Percentiles rank a stretch among this genome's conserved stretches.
Evolutionary conservation across 2,329 filamentous ascomycete species (phyloP).

Genomic region (Phyllosticta capitalensis): DNA sequence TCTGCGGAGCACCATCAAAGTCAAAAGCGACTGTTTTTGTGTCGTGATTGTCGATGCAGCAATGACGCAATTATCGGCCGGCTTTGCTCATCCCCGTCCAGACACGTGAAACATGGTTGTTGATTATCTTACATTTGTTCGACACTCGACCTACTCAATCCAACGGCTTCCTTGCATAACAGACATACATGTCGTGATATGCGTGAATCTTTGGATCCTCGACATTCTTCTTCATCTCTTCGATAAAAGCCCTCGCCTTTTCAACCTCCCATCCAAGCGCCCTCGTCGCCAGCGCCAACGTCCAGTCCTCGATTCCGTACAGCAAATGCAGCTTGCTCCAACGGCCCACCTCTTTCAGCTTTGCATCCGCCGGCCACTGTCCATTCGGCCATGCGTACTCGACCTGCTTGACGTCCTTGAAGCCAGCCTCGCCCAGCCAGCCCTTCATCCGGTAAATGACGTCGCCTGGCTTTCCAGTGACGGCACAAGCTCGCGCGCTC

Average conservation of each 20-base stretch:
- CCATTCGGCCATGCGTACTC: constrained; percentile 27
- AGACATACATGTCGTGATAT: constrained; percentile 8
- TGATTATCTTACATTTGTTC: background rate
- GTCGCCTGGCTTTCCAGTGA: constrained; percentile 25
- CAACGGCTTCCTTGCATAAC: background rate
- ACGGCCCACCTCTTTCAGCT: constrained; percentile 26
- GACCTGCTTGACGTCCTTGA: constrained; percentile 41
- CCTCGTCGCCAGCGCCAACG: constrained; percentile 25
- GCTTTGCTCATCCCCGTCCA: background rate
- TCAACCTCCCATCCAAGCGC: constrained; percentile 9
- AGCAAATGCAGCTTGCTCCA: constrained; percentile 25
- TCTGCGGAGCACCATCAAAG: background rate
- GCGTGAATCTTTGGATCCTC: constrained; percentile 2
- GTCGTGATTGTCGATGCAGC: background rate
- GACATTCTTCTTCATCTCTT: background rate
- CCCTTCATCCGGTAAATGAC: constrained; percentile 31
- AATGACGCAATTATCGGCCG: background rate
- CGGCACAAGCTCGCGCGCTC: constrained; percentile 16
- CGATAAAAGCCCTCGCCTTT: constrained; percentile 10
- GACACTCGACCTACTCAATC: background rate
- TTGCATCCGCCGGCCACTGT: constrained; percentile 21
- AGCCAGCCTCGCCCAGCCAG: constrained; percentile 43
- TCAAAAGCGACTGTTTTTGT: background rate
- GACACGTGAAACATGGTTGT: background rate
- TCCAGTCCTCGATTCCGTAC: constrained; percentile 29